Evolutionary conservation across 768 basidiomycete genomes (phyloP).

Genomic region (Tricholoma terreum): DNA sequence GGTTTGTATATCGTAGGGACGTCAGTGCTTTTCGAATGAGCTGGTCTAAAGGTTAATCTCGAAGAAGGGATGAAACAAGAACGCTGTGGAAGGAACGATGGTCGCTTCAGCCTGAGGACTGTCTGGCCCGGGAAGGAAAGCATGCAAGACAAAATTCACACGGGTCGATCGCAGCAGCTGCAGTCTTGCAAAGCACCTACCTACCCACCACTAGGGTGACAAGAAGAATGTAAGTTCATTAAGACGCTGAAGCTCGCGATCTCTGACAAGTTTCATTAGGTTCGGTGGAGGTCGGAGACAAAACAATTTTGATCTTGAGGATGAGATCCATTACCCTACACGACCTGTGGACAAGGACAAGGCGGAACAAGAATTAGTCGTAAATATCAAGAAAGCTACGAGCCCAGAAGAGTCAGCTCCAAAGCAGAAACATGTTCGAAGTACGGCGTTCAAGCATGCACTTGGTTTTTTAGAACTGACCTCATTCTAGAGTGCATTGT

Average conservation of each 20-base stretch:
- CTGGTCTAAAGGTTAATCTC: not conserved
- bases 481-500: constrained; percentile 83
- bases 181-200: constrained; percentile 1
- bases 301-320: constrained; percentile 64
- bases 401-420: constrained; percentile 93
- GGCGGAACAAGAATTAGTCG: constrained; percentile 88
- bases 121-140: constrained; percentile 6
- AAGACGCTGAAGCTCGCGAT: not conserved
- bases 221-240: constrained; percentile 13
- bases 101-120: not conserved
- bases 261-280: constrained; percentile 25
- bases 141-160: constrained; percentile 16
- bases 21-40: constrained; percentile 19
- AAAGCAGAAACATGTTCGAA: constrained; percentile 99
- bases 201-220: constrained; percentile 1
- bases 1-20: constrained; percentile 53
- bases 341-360: constrained; percentile 98
- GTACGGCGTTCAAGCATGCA: constrained; percentile 46
- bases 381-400: constrained; percentile 98
- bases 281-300: constrained; percentile 36
- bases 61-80: not conserved
- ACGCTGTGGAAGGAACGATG: not conserved
- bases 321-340: constrained; percentile 91
- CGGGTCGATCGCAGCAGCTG: constrained; percentile 12
- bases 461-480: constrained; percentile 8